Base-by-base conservation (phyloP, 352 stramenopile genomes). In the Phytopythium montanum region DNA sequence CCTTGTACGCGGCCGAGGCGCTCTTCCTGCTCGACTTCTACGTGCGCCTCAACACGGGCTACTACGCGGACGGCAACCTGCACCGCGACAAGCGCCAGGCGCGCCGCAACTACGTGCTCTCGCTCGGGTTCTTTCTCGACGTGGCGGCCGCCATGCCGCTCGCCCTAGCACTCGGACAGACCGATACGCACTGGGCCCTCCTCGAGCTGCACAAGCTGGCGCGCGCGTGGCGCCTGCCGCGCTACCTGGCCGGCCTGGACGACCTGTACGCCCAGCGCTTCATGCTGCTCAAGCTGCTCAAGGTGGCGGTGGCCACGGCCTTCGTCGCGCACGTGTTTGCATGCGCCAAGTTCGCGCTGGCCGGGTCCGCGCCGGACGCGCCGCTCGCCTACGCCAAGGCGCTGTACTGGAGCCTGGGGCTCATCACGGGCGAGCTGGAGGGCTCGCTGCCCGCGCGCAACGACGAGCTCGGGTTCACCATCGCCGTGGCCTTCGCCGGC, bases 141-240 rank as follows among this genome's bases (percentile, higher is more conserved):
- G 29, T 75, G 1, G 19, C 75, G 5, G 68, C 80, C 13, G 75
- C 74, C 14, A 49, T 87, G 13, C 81, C 69, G 10, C 26, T 81
- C n/a, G 29, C 78, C 3, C n/a, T 69, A 12, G 25, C 39, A 8
- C 4, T 56, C 18, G 31, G 31, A 8, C n/a, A 31, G 4, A 4
- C 48, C 33, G 8, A 23, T 13, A 41, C 6, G 33, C 38, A 33
- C 10, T 59, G 39, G 6, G 68, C 64, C 10, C 80, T 66, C 62
- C 56, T 87, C 29, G 81, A 88, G 36, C 60, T 68, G 44, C 75
- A 87, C 63, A 90, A 90, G 28, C 19, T 87, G 1, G 33, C 82
- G 8, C 68, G 81, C 0, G 14, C 76, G 26, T 76, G 72, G 70
- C 73, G 81, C 3, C 29, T 84, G 12, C 63, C 66, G 1, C 59